phyloP scores from a whole-genome alignment of 805 yeast genomes.

The Nakazawaea ambrosiae region DNA sequence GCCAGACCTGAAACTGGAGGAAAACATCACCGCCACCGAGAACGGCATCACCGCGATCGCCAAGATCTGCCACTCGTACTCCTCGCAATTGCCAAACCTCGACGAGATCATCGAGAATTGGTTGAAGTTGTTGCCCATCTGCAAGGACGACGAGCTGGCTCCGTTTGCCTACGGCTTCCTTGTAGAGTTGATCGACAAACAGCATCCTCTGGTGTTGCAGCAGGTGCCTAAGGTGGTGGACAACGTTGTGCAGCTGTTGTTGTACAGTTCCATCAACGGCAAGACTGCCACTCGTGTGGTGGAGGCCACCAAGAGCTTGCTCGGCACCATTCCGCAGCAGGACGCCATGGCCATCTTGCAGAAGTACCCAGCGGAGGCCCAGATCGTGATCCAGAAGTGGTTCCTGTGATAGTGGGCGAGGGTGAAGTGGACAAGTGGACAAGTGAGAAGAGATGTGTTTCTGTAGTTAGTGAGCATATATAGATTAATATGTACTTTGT shows the following conservation, averaged over 20 bases:
- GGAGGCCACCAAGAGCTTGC: conserved; percentile 52
- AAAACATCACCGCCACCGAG: conserved; percentile 81
- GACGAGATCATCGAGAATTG: conserved; percentile 64
- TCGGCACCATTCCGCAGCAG: conserved; percentile 59
- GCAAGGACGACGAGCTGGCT: conserved; percentile 85
- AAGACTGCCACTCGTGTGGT: conserved; percentile 63
- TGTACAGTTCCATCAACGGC: conserved; percentile 61
- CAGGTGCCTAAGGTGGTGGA: conserved; percentile 60
- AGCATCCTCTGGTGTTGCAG: conserved; percentile 49
- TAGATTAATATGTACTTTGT: no score
- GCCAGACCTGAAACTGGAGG: conserved; percentile 83
- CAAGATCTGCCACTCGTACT: conserved; percentile 63
- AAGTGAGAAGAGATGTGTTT: no score
- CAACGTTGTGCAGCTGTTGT: conserved; percentile 65
- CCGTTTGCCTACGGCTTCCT: conserved; percentile 74
- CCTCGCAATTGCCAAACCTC: conserved; percentile 50
- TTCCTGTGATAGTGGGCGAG: conserved; percentile 33
- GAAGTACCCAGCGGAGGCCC: conserved; percentile 54
- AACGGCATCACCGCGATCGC: conserved; percentile 79
- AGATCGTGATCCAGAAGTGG: conserved; percentile 54
- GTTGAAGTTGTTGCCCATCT: conserved; percentile 76
- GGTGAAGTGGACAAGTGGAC: conserved; percentile 6
- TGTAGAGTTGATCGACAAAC: conserved; percentile 59
- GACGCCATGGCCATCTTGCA: conserved; percentile 61
- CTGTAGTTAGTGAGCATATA: no score